Base-by-base conservation (phyloP, 2,329 filamentous ascomycete species). In the Calonectria multiphialidica region DNA sequence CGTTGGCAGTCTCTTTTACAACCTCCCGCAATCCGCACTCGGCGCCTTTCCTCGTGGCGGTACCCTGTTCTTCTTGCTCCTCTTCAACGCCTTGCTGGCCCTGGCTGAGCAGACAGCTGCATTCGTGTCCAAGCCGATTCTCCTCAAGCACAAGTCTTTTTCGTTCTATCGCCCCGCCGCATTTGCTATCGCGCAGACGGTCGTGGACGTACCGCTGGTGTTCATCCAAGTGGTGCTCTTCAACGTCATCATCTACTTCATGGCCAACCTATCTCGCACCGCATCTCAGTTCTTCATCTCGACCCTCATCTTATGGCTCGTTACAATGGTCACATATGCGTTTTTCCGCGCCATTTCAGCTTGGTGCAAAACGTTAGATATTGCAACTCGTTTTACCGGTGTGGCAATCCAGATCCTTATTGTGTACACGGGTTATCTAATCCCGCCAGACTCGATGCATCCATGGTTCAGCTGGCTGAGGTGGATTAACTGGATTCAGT, bases 1-100 rank as follows among this genome's bases (percentile, higher is more conserved):
- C 72, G 92, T 96, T 62, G 93, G 94, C 1, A 94, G 92, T 5
- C 86, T 97, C 5, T 97, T 97, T 84, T 95, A 93, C 78, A 91
- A 94, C 74, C 84, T 95, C 12, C 84, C 88, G 0, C 75, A 85
- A 1, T 87, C 88, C 9, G 93, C 93, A 0, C 81, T 82, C 0
- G 93, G 92, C 57, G 93, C 94, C 76, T 96, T 92, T 80, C 80
- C 85, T 3, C 84, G 87, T 0, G 86, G 87, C 25, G 87, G 88
- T 18, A 80, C 84, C 0, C 76, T 87, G 18, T 90, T 90, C 80
- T 89, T 89, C 73, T 81, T 87, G 2, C 83, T 90, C 5, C 71
- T 92, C n/a, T 90, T 91, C 77, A 84, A 88, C 59, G 84, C 86
- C 0, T 82, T 94, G 90, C 87, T 97, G 6, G 94, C 96, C 72